Base-by-base conservation (phyloP, 2,329 filamentous ascomycete genomes). In the Sporothrix sp. region DNA sequence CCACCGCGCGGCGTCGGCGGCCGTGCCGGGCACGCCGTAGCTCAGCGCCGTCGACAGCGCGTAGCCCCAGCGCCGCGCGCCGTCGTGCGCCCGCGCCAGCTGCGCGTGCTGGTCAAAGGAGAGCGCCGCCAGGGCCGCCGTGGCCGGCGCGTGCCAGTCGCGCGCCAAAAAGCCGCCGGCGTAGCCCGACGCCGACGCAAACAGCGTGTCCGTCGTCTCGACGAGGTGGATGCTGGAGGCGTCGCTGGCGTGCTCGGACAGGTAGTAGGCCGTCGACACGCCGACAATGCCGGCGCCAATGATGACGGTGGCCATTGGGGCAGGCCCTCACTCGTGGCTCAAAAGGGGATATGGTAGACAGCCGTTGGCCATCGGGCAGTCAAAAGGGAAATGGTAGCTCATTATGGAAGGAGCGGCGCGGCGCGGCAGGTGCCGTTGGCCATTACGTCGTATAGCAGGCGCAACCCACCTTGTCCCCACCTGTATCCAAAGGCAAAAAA, bases 141-240 rank as follows among this genome's bases (percentile, higher is more conserved):
- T 67, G 1, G 73, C 68, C 0, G 77, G 68, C 0, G 71, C 70
- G 59, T 85, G 87, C 84, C 85, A 90, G 63, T 90, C 82, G 30
- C 71, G 72, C 0, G 85, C 85, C 8, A 90, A 61, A 60, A 90
- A 91, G 0, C 86, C 85, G 16, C 75, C 87, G 0, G 85, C 84
- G 57, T 78, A 81, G 1, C 86, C 85, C 2, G 84, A 89, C 0
- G 86, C 85, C 27, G 82, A 86, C 10, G 78, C 74, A 64, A 90
- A 87, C 28, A 90, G 72, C 55, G 78, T 63, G 1, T 67, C 62
- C 0, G 70, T 68, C 0, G 68, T 60, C 48, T 76, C 73, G 32
- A 76, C 66, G 7, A 76, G 63, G 55, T 74, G 71, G 48, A 76
- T 69, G 18, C 13, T n/a, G 3, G n/a, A n/a, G 10, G 62, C 66